Evolutionary conservation across 2,329 filamentous ascomycete species (phyloP).

Genomic region (Botrytis elliptica): DNA sequence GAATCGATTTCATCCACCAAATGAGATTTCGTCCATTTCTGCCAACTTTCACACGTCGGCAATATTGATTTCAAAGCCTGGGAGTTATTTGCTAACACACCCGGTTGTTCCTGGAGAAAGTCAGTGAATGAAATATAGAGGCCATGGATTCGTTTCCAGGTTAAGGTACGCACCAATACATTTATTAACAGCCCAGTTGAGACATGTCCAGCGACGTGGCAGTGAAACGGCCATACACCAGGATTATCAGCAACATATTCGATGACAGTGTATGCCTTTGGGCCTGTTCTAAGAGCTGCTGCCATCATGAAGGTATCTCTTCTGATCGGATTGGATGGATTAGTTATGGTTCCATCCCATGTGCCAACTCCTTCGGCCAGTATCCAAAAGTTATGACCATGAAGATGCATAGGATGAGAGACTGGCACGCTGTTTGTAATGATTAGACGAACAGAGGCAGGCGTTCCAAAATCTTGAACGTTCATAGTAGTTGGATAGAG

Average conservation of each 20-base stretch:
- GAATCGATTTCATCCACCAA: slow-evolving; percentile 54
- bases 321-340: slow-evolving; percentile 47
- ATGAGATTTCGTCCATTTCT: slow-evolving; percentile 48
- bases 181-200: slow-evolving; percentile 44
- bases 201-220: slow-evolving; percentile 55
- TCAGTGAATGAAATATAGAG: not conserved
- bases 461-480: slow-evolving; percentile 55
- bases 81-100: slow-evolving; percentile 42
- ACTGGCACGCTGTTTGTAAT: slow-evolving; percentile 61
- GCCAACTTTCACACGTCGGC: slow-evolving; percentile 55
- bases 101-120: slow-evolving; percentile 25
- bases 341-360: slow-evolving; percentile 38
- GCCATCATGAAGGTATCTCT: slow-evolving; percentile 54
- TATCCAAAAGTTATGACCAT: slow-evolving; percentile 73
- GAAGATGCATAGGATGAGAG: slow-evolving; percentile 68
- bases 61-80: slow-evolving; percentile 49
- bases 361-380: slow-evolving; percentile 47
- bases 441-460: slow-evolving; percentile 75
- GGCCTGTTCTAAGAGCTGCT: slow-evolving; percentile 43
- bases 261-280: slow-evolving; percentile 51
- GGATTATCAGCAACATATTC: slow-evolving; percentile 56
- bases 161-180: slow-evolving; percentile 40
- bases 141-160: not conserved
- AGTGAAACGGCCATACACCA: slow-evolving; percentile 58
- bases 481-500: slow-evolving; percentile 55